Base-by-base conservation (phyloP, 2,329 filamentous ascomycete species). In the Aureobasidium leucospermi region DNA sequence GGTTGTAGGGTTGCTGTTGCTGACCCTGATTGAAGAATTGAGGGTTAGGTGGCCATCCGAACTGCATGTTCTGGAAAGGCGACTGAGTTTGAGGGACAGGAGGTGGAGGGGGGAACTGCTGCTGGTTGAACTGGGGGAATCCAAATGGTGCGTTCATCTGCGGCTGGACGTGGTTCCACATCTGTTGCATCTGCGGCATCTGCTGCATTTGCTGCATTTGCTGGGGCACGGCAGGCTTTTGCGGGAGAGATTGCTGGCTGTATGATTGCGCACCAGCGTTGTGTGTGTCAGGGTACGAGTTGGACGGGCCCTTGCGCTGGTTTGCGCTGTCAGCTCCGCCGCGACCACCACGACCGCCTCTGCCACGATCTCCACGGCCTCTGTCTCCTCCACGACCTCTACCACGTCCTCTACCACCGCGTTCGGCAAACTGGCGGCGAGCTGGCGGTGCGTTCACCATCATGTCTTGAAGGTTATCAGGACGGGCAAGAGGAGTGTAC, bases 401-500 rank as follows among this genome's bases (percentile, higher is more conserved):
- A n/a, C 48, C 39, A 31, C 69, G 69, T 62, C 70, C 62, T 58
- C 69, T 68, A 8, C 61, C 51, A 16, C 53, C 56, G 42, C 71
- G 70, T 57, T 70, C 69, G n/a, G 71, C 71, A 47, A 71, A 68
- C 28, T 69, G 71, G 32, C 71, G 69, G 62, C 72, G 70, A 31
- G 72, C 63, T 23, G 73, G 73, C 16, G 72, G 70, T 36, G 68
- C 70, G 19, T 61, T 62, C n/a, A 72, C 70, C 65, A 78, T 76
- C 63, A 78, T 69, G 47, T 77, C 68, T 42, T 75, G 71, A 46
- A 79, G 74, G 59, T 78, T 75, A 42, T 77, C 74, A 3, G 77
- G 77, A 48, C 77, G 68, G 47, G 75, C 73, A 19, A 79, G 70
- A 6, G 76, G 77, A 38, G 70, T 76, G 66, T 79, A 79, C 70